Evolutionary conservation across 2,329 filamentous ascomycete species (phyloP), one percentile per base, ranked within the genome.

Genomic region (Ceratocystis eucalypticola): DNA sequence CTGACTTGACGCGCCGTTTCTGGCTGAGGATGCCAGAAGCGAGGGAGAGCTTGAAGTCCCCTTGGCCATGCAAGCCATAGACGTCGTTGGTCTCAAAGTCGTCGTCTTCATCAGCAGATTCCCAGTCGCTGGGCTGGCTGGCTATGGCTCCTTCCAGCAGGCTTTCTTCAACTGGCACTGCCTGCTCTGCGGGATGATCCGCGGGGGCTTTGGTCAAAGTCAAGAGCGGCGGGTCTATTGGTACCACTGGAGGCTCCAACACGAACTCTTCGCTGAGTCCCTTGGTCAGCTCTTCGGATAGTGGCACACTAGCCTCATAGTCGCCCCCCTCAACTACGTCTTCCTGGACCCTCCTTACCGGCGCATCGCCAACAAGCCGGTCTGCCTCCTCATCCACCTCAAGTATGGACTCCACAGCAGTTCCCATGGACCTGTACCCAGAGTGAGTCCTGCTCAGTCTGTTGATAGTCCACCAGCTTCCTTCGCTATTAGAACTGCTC

Each of bases 371-470:
- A 12, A 57, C 28, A n/a, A 33, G 28, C 15, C 28, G 53, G 53
- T 57, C 53, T 30, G 30, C n/a, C 10, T 57, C 53, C 53, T 57
- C 53, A n/a, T 57, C 53, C 22, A 57, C 53, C 53, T 57, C 53
- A 17, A 57, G 28, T 17, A 57, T 57, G 4, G 53, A 57, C 53
- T 57, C 53, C 53, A 57, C 53, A 15, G 53, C 53, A 4, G 53
- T 57, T 17, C 53, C 53, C 53, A 57, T 57, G 22, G 53, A 57
- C 20, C 53, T 20, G 2, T 57, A 57, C 22, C 53, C 53, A 30
- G 53, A 57, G 30, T 57, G 53, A 57, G 53, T 30, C 53, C 53
- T 28, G 53, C 53, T 57, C 28, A 57, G 53, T 57, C 53, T 57
- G 53, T 57, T 57, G 22, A 8, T 33, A 17, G 12, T 30, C 53